Evolutionary conservation across 768 basidiomycete species (phyloP), one percentile per base, ranked within the genome.

Genomic region (Tricholoma hemisulphureum): DNA sequence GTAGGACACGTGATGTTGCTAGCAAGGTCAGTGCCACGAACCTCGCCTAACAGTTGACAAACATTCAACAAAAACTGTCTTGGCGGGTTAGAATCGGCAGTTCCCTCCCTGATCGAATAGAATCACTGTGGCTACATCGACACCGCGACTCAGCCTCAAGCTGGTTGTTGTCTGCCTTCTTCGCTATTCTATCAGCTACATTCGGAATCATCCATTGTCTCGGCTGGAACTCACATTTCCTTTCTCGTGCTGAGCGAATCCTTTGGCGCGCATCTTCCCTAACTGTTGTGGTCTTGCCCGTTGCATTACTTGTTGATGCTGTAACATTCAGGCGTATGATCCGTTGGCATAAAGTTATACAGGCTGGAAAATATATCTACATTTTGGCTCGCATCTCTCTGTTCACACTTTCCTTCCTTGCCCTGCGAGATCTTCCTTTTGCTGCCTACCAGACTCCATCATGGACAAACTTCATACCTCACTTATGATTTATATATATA

Each of bases 121-220:
- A 20, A 28, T 50, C 5, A 31, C n/a, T n/a, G n/a, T n/a, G n/a
- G n/a, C n/a, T n/a, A 28, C 14, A 32, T 2, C 14, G 26, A 49
- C 11, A 26, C 8, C 21, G 14, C 13, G 46, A 49, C 13, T 24
- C 21, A 6, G n/a, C n/a, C n/a, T n/a, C n/a, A 29, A 20, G 26
- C 46, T 49, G 11, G 28, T 16, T 49, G 21, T 16, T 23, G 5
- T 16, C 11, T 49, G 18, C 23, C 23, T 24, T 49, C 46, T 4
- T 50, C 16, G 31, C 54, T 1, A 16, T 62, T 43, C 45, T 58
- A 16, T 59, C 59, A 2, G 54, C 51, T n/a, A 16, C 51, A 3
- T 68, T 64, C 37, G 68, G 68, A 11, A 58, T 51, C 1, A 62
- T 67, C 29, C 67, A 67, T 43, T 69, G 63, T 48, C 32, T 60